Base-by-base conservation (phyloP, 306 rosid genomes). In the Pterocarpus santalinus region DNA sequence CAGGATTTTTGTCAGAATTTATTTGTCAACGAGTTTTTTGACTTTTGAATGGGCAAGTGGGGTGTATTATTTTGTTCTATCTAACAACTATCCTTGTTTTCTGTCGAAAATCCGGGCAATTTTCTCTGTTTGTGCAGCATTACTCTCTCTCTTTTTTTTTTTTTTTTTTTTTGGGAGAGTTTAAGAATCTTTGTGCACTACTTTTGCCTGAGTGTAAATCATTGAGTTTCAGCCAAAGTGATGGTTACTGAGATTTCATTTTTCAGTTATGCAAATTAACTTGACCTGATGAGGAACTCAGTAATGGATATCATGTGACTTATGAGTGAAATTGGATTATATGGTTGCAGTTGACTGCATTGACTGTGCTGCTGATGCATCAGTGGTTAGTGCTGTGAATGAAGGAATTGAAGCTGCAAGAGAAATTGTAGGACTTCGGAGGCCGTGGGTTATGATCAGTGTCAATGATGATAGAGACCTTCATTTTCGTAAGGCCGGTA, bases 371-470 rank as follows among this genome's bases (percentile, higher is more conserved):
- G 98, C 98, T 73, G 98, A 94, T 82, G 90, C 82, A 39, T 88
- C 98, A 1, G 97, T 94, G 49, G 91, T 92, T 22, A 89, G 86
- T 69, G 97, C 98, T 12, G 98, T 92, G 69, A 94, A 92, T 76
- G 97, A 94, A 73, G 98, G 98, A 58, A 91, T 94, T 80, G 90
- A 92, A 80, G 92, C 87, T 11, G 98, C 97, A 60, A 86, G 36
- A 66, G 87, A 85, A 35, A 92, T 94, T 34, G 41, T 46, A 11
- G 36, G 64, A 47, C 78, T 86, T 73, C 78, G 80, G 49, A 87
- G 90, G 83, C 97, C 98, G 12, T 92, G 97, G 98, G 93, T 94
- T 56, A 94, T 94, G 97, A 90, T 94, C 58, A 92, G 97, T 80
- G 90, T 92, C 55, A 94, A 92, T 73, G 98, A 94, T 77, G 97